Conservation (phyloP, 2,329 filamentous ascomycete species). For the Metarhizium album region DNA sequence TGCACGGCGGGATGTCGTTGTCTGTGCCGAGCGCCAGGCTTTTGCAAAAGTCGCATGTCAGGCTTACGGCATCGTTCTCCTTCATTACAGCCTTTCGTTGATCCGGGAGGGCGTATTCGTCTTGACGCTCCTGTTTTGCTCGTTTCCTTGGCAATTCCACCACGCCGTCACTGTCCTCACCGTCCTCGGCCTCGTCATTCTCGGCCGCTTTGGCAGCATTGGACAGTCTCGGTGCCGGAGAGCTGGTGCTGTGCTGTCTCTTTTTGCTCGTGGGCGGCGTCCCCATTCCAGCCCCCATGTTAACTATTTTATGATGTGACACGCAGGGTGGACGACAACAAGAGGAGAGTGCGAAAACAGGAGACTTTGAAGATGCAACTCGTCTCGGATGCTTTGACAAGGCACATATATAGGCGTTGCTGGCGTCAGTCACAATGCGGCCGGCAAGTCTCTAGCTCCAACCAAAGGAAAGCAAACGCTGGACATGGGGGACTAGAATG, state of each 20-base stretch:
- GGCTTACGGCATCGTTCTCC: not conserved
- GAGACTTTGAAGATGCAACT: too few species aligned
- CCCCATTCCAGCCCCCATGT: too few species aligned
- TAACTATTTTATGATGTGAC: too few species aligned
- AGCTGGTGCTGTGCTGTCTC: not conserved
- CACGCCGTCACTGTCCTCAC: not conserved
- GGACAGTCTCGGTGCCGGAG: not conserved
- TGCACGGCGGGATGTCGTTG: not conserved
- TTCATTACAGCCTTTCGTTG: not conserved
- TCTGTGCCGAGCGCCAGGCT: slow-evolving; percentile 1
- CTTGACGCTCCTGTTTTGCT: not conserved
- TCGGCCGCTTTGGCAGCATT: not conserved
- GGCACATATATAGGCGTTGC: not conserved
- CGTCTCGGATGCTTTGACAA: not conserved
- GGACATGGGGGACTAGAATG: not conserved
- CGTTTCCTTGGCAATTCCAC: not conserved
- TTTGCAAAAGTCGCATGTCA: slow-evolving; percentile 11
- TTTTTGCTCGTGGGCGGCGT: not conserved
- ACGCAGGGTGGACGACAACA: too few species aligned
- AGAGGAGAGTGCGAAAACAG: too few species aligned
- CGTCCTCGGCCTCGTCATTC: not conserved
- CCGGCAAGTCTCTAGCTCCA: not conserved
- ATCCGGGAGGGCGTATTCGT: not conserved
- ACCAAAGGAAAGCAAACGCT: not conserved
- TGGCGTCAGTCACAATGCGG: not conserved